Evolutionary conservation across 2,329 filamentous ascomycete species (phyloP).

Genomic region (Aspergillus eucalypticola): DNA sequence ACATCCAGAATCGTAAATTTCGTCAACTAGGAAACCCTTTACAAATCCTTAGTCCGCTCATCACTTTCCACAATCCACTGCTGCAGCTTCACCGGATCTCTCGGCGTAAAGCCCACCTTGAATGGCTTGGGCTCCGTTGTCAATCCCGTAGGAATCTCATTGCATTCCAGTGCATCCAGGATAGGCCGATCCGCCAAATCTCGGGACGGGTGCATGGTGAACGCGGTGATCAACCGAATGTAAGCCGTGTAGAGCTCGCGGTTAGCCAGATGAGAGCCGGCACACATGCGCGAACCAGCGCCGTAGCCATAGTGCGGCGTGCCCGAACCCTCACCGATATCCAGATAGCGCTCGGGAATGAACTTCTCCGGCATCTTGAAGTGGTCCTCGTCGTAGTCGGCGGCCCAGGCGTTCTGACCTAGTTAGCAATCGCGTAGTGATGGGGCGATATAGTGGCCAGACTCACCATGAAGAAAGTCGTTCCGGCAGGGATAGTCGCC

Average conservation of each 20-base stretch:
- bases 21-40: slow-evolving; percentile 9
- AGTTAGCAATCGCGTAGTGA: not conserved
- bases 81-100: slow-evolving; percentile 49
- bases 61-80: slow-evolving; percentile 58
- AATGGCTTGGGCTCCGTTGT: slow-evolving; percentile 65
- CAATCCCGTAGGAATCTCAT: slow-evolving; percentile 57
- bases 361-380: slow-evolving; percentile 66
- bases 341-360: slow-evolving; percentile 69
- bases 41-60: slow-evolving; percentile 53
- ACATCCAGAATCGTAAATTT: not conserved
- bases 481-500: slow-evolving; percentile 69
- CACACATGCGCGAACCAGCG: slow-evolving; percentile 64
- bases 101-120: slow-evolving; percentile 57
- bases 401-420: slow-evolving; percentile 67
- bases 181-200: slow-evolving; percentile 53
- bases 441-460: not conserved
- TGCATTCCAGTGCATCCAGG: slow-evolving; percentile 60
- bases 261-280: slow-evolving; percentile 64
- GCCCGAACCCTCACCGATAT: slow-evolving; percentile 52
- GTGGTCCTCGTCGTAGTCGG: slow-evolving; percentile 69
- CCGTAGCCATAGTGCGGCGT: slow-evolving; percentile 65
- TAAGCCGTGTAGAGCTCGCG: slow-evolving; percentile 64
- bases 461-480: slow-evolving; percentile 73
- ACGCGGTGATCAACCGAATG: slow-evolving; percentile 60
- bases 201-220: slow-evolving; percentile 54